These are phyloP conservation scores for Colletotrichum kahawae DNA, from an alignment of 2,329 filamentous ascomycete genomes.

Conservation along the genomic window DNA sequence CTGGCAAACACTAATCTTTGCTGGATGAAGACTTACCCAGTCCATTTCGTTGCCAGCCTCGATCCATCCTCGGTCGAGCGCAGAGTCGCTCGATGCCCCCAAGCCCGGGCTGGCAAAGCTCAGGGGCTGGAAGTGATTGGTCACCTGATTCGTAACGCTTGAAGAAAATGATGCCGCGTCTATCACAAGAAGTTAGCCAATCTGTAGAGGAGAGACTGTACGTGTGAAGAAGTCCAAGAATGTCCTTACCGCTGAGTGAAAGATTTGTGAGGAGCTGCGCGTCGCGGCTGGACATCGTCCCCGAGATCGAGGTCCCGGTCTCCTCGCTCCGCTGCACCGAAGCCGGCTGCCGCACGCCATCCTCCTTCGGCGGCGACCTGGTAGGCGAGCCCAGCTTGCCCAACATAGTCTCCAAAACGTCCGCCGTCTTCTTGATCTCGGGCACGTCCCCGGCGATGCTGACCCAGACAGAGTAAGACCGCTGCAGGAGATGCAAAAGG, in stretches of 20 bases:
- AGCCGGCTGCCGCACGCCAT: slow-evolving; percentile 13
- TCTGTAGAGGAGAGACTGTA: not conserved
- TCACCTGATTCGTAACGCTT: not conserved
- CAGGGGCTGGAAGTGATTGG: slow-evolving; percentile 4
- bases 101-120: slow-evolving; percentile 19
- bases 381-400: slow-evolving; percentile 42
- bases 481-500: slow-evolving; percentile 44
- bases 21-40: slow-evolving; percentile 37
- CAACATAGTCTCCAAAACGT: slow-evolving; percentile 51
- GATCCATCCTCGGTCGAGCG: slow-evolving; percentile 43
- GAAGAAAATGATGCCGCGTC: not conserved
- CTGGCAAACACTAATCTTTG: not conserved
- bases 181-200: not conserved
- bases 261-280: slow-evolving; percentile 26
- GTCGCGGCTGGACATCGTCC: slow-evolving; percentile 24
- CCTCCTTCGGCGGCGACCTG: slow-evolving; percentile 14
- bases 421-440: slow-evolving; percentile 51
- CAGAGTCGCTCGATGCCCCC: slow-evolving; percentile 22
- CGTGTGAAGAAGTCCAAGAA: not conserved
- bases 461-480: slow-evolving; percentile 50
- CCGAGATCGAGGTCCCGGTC: not conserved
- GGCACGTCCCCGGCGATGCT: slow-evolving; percentile 38
- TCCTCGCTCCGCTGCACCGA: slow-evolving; percentile 15
- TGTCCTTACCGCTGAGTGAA: not conserved
- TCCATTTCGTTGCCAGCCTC: slow-evolving; percentile 37